Evolutionary conservation across 306 rosid genomes (phyloP).

Genomic region (Vigna nakashimae): DNA sequence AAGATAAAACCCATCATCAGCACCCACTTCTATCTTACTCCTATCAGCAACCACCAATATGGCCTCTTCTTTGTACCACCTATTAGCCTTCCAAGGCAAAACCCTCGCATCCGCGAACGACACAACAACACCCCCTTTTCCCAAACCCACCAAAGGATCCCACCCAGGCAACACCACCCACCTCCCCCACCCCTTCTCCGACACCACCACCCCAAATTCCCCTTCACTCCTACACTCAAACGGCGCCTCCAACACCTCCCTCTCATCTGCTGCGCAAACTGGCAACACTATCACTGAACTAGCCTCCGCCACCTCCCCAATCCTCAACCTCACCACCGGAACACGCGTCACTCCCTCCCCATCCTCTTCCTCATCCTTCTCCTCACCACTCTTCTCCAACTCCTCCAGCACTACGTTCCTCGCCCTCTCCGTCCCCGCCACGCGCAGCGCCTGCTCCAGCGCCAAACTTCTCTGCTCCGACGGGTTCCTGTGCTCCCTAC

Average conservation of each 20-base stretch:
- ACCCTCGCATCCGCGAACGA: slow-evolving; percentile 77
- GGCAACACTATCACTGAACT: slow-evolving; percentile 71
- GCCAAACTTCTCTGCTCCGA: slow-evolving; percentile 50
- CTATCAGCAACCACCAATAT: slow-evolving; percentile 82
- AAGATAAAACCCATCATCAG: slow-evolving; percentile 75
- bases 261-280: slow-evolving; percentile 66
- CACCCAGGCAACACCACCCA: slow-evolving; percentile 89
- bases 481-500: slow-evolving; percentile 61
- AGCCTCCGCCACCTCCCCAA: slow-evolving; percentile 90
- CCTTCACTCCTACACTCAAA: slow-evolving; percentile 63
- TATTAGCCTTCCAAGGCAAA: slow-evolving; percentile 82
- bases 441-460: slow-evolving; percentile 63
- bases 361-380: slow-evolving; percentile 20
- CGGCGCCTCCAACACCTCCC: slow-evolving; percentile 73
- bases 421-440: slow-evolving; percentile 65
- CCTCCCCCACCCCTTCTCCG: slow-evolving; percentile 85
- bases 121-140: slow-evolving; percentile 71
- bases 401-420: slow-evolving; percentile 43
- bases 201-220: slow-evolving; percentile 73
- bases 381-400: background rate
- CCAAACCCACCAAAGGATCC: slow-evolving; percentile 62
- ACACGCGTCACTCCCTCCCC: slow-evolving; percentile 40
- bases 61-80: slow-evolving; percentile 85
- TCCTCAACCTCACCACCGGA: slow-evolving; percentile 84
- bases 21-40: slow-evolving; percentile 54